A percentile compares a stretch with the other conserved stretches of the same genome.
phyloP scores from a whole-genome alignment of 176 grass and related monocot genomes.

The Oryza meridionalis region DNA sequence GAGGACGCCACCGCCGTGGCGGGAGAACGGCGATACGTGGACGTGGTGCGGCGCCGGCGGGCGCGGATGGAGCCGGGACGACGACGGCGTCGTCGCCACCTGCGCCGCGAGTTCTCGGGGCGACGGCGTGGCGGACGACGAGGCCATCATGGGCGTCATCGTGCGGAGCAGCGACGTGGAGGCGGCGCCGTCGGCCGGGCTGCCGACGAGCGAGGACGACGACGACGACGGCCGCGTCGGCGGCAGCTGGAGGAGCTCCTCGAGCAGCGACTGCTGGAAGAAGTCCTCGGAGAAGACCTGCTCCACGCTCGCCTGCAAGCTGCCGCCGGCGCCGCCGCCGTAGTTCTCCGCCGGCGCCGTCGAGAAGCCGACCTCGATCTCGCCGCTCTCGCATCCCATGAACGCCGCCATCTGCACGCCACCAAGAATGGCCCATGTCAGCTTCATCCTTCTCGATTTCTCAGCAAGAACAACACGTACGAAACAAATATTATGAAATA shows the following conservation, averaged over 20 bases:
- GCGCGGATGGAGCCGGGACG: not conserved
- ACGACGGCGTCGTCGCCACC: not conserved
- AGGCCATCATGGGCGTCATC: conserved; percentile 2
- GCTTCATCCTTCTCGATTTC: not conserved
- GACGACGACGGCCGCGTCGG: conserved; percentile 51
- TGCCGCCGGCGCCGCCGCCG: not conserved
- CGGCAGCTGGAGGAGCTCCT: conserved; percentile 48
- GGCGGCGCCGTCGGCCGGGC: conserved; percentile 43
- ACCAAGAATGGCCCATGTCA: not conserved
- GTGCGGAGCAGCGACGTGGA: conserved; percentile 40
- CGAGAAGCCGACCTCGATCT: conserved; percentile 81
- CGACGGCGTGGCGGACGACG: not conserved
- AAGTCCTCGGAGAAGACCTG: conserved; percentile 87
- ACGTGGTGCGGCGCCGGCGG: conserved; percentile 4
- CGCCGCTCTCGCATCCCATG: conserved; percentile 75
- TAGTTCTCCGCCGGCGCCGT: not conserved
- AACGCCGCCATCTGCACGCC: conserved; percentile 67
- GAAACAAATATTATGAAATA: not conserved
- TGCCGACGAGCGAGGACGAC: conserved; percentile 50
- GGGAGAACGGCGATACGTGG: not conserved
- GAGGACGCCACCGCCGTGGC: not conserved
- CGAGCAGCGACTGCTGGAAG: conserved; percentile 56
- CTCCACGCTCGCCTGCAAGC: conserved; percentile 47
- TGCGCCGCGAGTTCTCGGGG: not conserved
- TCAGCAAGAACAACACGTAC: not conserved